Base-by-base conservation (phyloP, 208 protist genomes). In the Zelonia costaricensis region DNA sequence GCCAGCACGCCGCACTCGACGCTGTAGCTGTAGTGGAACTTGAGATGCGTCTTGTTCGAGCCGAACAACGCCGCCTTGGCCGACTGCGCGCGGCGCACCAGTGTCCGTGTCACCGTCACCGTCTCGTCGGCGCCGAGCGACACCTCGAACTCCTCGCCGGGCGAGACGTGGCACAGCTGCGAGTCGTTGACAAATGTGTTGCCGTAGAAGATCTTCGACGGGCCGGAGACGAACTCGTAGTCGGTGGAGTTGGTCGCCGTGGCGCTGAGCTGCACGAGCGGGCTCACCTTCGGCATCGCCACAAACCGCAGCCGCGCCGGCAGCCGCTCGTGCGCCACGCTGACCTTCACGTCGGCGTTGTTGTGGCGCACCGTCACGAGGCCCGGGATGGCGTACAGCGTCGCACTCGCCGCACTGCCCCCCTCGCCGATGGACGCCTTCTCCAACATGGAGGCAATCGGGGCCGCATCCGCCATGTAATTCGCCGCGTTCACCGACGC, bases 181-280 rank as follows among this genome's bases (percentile, higher is more conserved):
- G 80, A 83, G 36, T 71, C 46, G 53, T 69, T 73, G 31, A 86
- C 48, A 49, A 86, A 83, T 18, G 61, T 77, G 66, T 71, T 80
- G 23, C 66, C 74, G 46, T 57, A 70, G 67, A 83, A 86, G 25
- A 83, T 49, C 49, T 80, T 80, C 9, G 73, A 60, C 16, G 73
- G 71, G 23, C 80, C 76, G 31, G 74, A 52, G 48, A 87, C 76
- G 58, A 83, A 74, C 58, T 77, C 52, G 64, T 74, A 83, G 18
- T 69, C 57, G 12, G 73, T 78, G 33, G 64, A 63, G 66, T 83
- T 87, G 22, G 55, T 75, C 9, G 69, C 73, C 18, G 76, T 87
- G 8, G 52, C 73, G 54, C 56, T 60, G 28, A 82, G 45, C 31
- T 79, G 78, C 23, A 69, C 69, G 13, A 47, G 63, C 31, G 65